Evolutionary conservation across 2,329 filamentous ascomycete genomes (phyloP).

Genomic region (Fusarium buxicola): DNA sequence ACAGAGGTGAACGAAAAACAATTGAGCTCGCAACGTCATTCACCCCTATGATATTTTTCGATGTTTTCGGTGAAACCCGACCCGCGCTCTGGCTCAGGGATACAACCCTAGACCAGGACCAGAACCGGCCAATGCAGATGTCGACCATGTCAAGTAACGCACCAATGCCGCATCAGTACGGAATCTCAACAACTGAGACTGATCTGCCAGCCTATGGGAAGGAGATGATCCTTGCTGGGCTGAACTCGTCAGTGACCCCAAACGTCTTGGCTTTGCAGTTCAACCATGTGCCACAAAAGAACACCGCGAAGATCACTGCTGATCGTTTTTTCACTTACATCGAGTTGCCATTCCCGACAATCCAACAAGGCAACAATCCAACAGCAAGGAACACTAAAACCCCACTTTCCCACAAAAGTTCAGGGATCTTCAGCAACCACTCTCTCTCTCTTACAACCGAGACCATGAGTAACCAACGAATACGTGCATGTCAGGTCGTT

Average conservation of each 20-base stretch:
- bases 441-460: conserved; percentile 1
- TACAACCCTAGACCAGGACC: not conserved
- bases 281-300: not conserved
- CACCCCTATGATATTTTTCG: too few relatives aligned
- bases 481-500: not conserved
- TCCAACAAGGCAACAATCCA: not conserved
- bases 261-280: not conserved
- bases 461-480: not conserved
- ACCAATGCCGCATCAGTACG: conserved; percentile 5
- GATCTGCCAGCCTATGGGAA: not conserved
- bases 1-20: conserved; percentile 13
- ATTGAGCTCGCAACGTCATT: conserved; percentile 10
- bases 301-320: not conserved
- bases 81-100: too few relatives aligned
- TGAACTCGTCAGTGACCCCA: not conserved
- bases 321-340: not conserved
- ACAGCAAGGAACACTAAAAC: not conserved
- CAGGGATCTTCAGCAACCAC: not conserved
- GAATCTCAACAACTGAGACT: not conserved
- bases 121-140: not conserved
- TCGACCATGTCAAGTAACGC: not conserved
- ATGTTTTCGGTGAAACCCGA: too few relatives aligned
- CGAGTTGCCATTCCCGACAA: not conserved
- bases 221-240: conserved; percentile 1
- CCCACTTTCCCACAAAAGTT: not conserved